phyloP scores from a whole-genome alignment of 768 basidiomycete genomes.

The Sporobolomyces pararoseus region DNA sequence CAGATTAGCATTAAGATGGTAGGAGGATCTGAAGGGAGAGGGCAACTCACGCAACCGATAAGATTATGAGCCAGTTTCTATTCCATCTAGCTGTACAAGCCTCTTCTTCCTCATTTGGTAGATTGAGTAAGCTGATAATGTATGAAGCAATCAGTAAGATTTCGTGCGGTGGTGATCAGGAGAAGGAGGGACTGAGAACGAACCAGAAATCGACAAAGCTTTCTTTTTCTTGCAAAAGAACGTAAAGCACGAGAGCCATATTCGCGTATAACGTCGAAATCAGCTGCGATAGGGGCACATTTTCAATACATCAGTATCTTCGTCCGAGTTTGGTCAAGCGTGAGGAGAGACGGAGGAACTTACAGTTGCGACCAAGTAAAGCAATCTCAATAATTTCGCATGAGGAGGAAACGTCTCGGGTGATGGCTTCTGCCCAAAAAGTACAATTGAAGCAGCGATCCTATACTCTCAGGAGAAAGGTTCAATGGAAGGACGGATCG shows the following conservation, averaged over 20 bases:
- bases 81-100: constrained; percentile 9
- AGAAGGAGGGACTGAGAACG: neutral
- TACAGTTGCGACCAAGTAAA: neutral
- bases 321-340: no score
- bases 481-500: neutral
- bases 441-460: constrained; percentile 6
- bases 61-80: constrained; percentile 15
- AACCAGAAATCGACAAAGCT: constrained; percentile 33
- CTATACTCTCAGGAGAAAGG: neutral
- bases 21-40: no score
- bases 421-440: neutral
- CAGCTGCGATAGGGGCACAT: neutral
- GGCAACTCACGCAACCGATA: constrained; percentile 8
- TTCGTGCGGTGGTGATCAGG: no score
- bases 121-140: constrained; percentile 1
- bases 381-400: neutral
- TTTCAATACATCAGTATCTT: no score
- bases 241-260: constrained; percentile 6
- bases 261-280: constrained; percentile 13
- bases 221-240: constrained; percentile 11
- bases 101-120: neutral
- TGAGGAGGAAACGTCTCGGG: constrained; percentile 10
- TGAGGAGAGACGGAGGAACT: neutral
- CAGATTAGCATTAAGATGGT: no score
- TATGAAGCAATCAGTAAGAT: neutral